Evolutionary conservation across 2,329 filamentous ascomycete species (phyloP).

Genomic region (Diaporthe aspalathi): DNA sequence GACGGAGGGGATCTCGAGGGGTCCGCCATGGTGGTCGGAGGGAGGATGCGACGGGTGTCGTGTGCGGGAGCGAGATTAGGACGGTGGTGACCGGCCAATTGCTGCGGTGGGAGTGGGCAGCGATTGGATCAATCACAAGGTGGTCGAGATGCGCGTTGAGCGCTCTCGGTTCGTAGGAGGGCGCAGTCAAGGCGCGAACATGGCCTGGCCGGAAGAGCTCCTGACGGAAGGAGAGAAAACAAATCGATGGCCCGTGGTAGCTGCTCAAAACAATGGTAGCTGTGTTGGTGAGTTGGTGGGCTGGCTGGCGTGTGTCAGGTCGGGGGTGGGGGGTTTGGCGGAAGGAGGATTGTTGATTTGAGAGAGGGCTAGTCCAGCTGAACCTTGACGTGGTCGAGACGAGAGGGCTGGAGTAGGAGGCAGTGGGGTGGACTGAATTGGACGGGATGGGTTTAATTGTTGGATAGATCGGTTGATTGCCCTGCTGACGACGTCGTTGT

Average conservation of each 20-base stretch:
- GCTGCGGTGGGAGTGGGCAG: slow-evolving; percentile 19
- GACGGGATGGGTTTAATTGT: not conserved
- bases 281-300: slow-evolving; percentile 5
- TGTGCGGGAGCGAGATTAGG: not conserved
- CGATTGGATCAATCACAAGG: slow-evolving; percentile 11
- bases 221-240: not conserved
- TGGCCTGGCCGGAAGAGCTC: slow-evolving; percentile 32
- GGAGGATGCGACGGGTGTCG: slow-evolving; percentile 6
- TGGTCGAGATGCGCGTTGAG: slow-evolving; percentile 32
- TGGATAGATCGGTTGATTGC: not conserved
- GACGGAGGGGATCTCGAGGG: slow-evolving; percentile 29
- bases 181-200: slow-evolving; percentile 24
- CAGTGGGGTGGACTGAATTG: not conserved
- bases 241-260: not conserved
- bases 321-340: not conserved
- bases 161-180: slow-evolving; percentile 29
- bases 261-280: not conserved
- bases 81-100: slow-evolving; percentile 16
- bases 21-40: slow-evolving; percentile 35
- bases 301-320: slow-evolving; percentile 6
- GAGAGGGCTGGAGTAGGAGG: not conserved
- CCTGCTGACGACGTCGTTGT: slow-evolving; percentile 1
- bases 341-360: slow-evolving; percentile 8
- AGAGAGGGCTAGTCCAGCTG: slow-evolving; percentile 29
- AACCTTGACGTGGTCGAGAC: slow-evolving; percentile 17